These are phyloP conservation scores for Sporothrix mexicana DNA, from an alignment of 2,329 filamentous ascomycete species.

Conservation along the genomic window DNA sequence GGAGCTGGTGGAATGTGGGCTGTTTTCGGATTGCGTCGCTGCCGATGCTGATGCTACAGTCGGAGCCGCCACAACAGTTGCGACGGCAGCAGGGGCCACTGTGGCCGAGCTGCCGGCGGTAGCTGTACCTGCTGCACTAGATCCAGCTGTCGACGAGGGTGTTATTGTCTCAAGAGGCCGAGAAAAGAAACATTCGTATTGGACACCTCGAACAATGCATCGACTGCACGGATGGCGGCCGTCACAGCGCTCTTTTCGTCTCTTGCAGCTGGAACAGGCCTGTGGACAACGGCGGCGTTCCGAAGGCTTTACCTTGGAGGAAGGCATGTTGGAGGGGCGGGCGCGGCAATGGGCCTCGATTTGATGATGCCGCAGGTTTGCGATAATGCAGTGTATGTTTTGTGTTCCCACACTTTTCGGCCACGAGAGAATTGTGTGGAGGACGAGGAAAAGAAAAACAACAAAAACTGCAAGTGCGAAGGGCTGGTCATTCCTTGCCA, in stretches of 20 bases:
- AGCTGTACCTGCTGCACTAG: not conserved
- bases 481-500: not conserved
- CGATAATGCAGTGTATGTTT: slow-evolving; percentile 15
- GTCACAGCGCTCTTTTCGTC: slow-evolving; percentile 44
- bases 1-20: slow-evolving; percentile 27
- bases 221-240: slow-evolving; percentile 41
- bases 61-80: not conserved
- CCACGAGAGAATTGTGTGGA: not conserved
- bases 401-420: slow-evolving; percentile 26
- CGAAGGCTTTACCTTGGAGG: slow-evolving; percentile 36
- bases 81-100: not conserved
- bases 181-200: slow-evolving; percentile 39
- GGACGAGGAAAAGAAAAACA: slow-evolving; percentile 13
- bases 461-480: not conserved
- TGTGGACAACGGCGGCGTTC: slow-evolving; percentile 42
- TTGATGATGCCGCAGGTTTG: slow-evolving; percentile 13
- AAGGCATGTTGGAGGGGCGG: slow-evolving; percentile 38
- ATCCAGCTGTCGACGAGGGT: not conserved
- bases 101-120: not conserved
- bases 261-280: slow-evolving; percentile 43
- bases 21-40: slow-evolving; percentile 17
- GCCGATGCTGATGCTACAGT: slow-evolving; percentile 5
- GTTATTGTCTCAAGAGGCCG: slow-evolving; percentile 26
- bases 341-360: slow-evolving; percentile 20
- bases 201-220: slow-evolving; percentile 40